Conservation (phyloP, 352 stramenopile species). For the Elongisporangium prolatum region DNA sequence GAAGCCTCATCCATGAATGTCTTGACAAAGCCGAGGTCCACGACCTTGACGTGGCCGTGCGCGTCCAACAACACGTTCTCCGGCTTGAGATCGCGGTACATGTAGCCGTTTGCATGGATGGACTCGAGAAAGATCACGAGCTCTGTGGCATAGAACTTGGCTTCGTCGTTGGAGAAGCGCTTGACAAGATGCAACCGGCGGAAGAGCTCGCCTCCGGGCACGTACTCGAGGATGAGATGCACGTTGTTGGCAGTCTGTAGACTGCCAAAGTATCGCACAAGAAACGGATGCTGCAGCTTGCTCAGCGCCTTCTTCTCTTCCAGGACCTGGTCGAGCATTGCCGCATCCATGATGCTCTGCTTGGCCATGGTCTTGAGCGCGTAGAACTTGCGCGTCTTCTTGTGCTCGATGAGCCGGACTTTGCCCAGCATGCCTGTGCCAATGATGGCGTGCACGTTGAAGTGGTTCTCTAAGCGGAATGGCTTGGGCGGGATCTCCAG, state of each 20-base stretch:
- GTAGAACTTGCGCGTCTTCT: slow-evolving; percentile 52
- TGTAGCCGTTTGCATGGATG: slow-evolving; percentile 51
- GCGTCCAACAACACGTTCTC: slow-evolving; percentile 88
- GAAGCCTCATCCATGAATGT: slow-evolving; percentile 13
- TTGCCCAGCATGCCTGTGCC: slow-evolving; percentile 72
- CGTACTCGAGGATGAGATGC: slow-evolving; percentile 70
- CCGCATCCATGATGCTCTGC: slow-evolving; percentile 42
- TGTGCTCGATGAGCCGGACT: slow-evolving; percentile 60
- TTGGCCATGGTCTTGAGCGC: slow-evolving; percentile 78
- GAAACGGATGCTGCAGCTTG: slow-evolving; percentile 47
- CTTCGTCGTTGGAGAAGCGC: slow-evolving; percentile 53
- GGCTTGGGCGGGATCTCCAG: slow-evolving; percentile 53
- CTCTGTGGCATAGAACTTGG: slow-evolving; percentile 78
- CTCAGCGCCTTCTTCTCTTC: slow-evolving; percentile 44
- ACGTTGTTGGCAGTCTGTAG: slow-evolving; percentile 52
- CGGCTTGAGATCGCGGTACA: slow-evolving; percentile 89
- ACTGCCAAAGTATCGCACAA: slow-evolving; percentile 57
- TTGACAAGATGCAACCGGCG: slow-evolving; percentile 45
- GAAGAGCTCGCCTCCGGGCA: slow-evolving; percentile 63
- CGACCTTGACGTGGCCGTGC: slow-evolving; percentile 54
- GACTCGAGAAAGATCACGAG: slow-evolving; percentile 54
- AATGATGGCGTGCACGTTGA: slow-evolving; percentile 47
- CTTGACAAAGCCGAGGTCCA: slow-evolving; percentile 71
- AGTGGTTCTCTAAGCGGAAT: slow-evolving; percentile 51
- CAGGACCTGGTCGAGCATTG: slow-evolving; percentile 56